phyloP scores from a whole-genome alignment of 352 stramenopile genomes.

The Phytophthora palmivora region DNA sequence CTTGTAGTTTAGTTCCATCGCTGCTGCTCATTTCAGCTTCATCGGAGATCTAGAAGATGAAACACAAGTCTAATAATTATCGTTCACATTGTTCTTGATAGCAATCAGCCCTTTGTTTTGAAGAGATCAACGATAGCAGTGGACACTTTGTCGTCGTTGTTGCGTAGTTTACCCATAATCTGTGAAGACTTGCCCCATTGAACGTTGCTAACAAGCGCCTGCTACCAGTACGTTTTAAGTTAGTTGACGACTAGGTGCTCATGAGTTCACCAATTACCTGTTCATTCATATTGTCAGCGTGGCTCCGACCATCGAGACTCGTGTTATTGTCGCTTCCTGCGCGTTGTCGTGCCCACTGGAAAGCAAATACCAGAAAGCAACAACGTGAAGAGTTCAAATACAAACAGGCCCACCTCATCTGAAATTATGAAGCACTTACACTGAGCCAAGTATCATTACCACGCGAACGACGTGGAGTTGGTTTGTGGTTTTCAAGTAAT shows the following conservation, averaged over 20 bases:
- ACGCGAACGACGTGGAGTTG: slow-evolving; percentile 22
- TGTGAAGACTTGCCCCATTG: slow-evolving; percentile 63
- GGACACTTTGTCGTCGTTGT: slow-evolving; percentile 61
- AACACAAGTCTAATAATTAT: slow-evolving; percentile 10
- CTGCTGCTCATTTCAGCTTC: slow-evolving; percentile 7
- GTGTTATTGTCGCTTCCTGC: slow-evolving; percentile 43
- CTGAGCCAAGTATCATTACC: slow-evolving; percentile 43
- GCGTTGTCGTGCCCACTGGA: slow-evolving; percentile 60
- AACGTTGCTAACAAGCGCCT: slow-evolving; percentile 52
- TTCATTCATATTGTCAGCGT: slow-evolving; percentile 30
- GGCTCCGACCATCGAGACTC: slow-evolving; percentile 19
- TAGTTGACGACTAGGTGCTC: slow-evolving; percentile 18
- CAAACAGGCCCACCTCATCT: slow-evolving; percentile 5
- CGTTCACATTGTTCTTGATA: slow-evolving; percentile 3
- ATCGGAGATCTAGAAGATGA: slow-evolving; percentile 23
- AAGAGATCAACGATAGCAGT: slow-evolving; percentile 68
- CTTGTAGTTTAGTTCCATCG: slow-evolving; percentile 1
- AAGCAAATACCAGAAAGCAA: slow-evolving; percentile 8
- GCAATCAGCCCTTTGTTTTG: slow-evolving; percentile 24
- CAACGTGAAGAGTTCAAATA: slow-evolving; percentile 5
- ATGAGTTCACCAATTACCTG: slow-evolving; percentile 28
- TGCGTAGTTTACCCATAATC: slow-evolving; percentile 63
- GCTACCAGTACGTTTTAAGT: slow-evolving; percentile 7
- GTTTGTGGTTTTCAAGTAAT: slow-evolving; percentile 18
- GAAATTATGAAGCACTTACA: slow-evolving; percentile 28